Conservation (phyloP, 352 stramenopile genomes). For the Phytophthora lateralis region DNA sequence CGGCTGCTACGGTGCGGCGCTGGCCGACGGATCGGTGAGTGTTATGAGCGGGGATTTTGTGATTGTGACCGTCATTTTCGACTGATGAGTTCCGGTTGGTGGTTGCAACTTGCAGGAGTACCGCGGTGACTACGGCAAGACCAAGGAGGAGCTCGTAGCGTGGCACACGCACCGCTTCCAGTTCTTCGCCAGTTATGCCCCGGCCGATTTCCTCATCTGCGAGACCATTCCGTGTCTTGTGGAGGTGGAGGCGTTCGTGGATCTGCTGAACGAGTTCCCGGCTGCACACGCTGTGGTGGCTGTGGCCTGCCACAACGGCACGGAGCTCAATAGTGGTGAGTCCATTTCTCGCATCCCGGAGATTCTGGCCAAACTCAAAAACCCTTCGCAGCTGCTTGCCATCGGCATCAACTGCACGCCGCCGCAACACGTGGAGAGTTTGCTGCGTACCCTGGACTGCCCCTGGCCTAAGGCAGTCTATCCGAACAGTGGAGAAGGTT, state of each 20-base stretch:
- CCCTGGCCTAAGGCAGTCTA: constrained; percentile 72
- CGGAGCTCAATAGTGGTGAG: constrained; percentile 74
- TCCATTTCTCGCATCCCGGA: constrained; percentile 45
- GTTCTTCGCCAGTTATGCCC: constrained; percentile 57
- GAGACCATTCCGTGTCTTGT: constrained; percentile 89
- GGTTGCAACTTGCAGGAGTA: constrained; percentile 67
- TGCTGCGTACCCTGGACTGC: constrained; percentile 56
- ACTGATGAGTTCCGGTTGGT: background rate
- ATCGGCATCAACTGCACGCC: constrained; percentile 89
- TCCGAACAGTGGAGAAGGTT: constrained; percentile 87
- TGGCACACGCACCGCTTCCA: constrained; percentile 81
- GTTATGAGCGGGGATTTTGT: constrained; percentile 8
- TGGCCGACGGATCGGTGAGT: constrained; percentile 85
- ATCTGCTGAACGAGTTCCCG: constrained; percentile 74
- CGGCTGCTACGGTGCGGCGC: constrained; percentile 81
- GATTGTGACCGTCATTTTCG: background rate
- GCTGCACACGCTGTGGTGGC: constrained; percentile 60
- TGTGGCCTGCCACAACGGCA: constrained; percentile 65
- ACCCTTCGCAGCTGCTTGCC: constrained; percentile 61
- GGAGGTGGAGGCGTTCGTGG: constrained; percentile 80
- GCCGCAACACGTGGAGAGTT: constrained; percentile 69
- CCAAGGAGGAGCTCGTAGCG: constrained; percentile 63
- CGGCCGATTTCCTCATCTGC: constrained; percentile 78
- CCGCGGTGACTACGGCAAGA: constrained; percentile 79
- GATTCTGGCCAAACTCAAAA: constrained; percentile 58